Base-by-base conservation (phyloP, 805 yeast genomes). In the Teunomyces aglyptinius region DNA sequence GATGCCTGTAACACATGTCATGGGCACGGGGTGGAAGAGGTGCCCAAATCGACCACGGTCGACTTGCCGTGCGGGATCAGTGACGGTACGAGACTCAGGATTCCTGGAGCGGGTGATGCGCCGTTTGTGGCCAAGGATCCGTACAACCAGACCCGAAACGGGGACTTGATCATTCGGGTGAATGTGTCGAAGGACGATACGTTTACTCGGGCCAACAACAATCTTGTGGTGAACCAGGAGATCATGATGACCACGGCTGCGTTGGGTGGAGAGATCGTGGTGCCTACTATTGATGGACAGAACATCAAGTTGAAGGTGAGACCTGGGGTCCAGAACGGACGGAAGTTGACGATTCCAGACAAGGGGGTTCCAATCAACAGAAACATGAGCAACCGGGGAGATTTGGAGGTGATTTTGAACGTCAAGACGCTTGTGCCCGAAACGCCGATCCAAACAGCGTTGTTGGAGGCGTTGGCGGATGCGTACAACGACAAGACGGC, bases 211-310 rank as follows among this genome's bases (percentile, higher is more conserved):
- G 33, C 16, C n/a, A 39, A 39, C 42, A 78, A 80, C 53, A 85
- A 88, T 57, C 76, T 94, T 48, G 64, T 86, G 47, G 78, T 81
- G 58, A 73, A 76, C 22, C 81, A 83, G 40, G 81, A 82, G 38
- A 82, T 94, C 44, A 86, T 94, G 41, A 86, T 89, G 82, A 94
- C 99, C 1, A 94, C 99, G 0, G 99, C 99, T 1, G 90, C 97
- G 0, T 73, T 94, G 38, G 99, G 99, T 50, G 99, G 99, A 32
- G 82, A 81, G 38, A 78, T 94, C 18, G 81, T 85, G 41, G 80
- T 94, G n/a, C 98, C 98, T 28, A 92, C 99, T 0, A 78, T 94
- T 22, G 89, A 83, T 52, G 97, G 95, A 4, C 78, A 78, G 34
- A 77, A 77, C 29, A 71, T 95, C 43, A 86, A 89, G 64, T 68